Evolutionary conservation across 1,284 basidiomycete genomes (phyloP).

Genomic region (Ganoderma multipileum): DNA sequence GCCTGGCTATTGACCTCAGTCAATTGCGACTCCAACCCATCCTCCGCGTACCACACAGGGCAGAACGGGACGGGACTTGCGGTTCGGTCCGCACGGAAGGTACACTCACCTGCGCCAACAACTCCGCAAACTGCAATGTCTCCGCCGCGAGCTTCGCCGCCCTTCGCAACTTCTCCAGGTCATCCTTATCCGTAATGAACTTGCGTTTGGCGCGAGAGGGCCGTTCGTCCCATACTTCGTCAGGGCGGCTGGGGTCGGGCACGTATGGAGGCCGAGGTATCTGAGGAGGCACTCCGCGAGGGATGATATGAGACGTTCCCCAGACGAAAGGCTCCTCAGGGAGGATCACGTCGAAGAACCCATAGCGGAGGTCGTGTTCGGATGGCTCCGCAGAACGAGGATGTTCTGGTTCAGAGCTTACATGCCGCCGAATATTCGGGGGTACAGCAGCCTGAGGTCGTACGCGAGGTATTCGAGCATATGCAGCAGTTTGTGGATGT

Average conservation of each 20-base stretch:
- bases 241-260: slow-evolving; percentile 30
- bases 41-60: background rate
- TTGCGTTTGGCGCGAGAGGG: slow-evolving; percentile 42
- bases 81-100: too few species aligned
- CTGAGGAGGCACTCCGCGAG: slow-evolving; percentile 61
- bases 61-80: background rate
- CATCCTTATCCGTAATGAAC: slow-evolving; percentile 62
- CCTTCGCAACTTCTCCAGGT: slow-evolving; percentile 62
- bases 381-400: slow-evolving; percentile 11
- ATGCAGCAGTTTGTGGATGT: background rate
- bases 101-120: slow-evolving; percentile 60
- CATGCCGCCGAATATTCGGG: background rate
- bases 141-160: slow-evolving; percentile 69
- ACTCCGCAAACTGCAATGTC: slow-evolving; percentile 64
- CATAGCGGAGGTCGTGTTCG: slow-evolving; percentile 38
- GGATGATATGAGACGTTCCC: slow-evolving; percentile 67
- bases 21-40: background rate
- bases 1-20: background rate
- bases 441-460: background rate
- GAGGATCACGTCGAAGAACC: slow-evolving; percentile 67
- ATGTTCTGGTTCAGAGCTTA: background rate
- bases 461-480: background rate
- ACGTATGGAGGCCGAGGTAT: slow-evolving; percentile 73
- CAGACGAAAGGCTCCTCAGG: slow-evolving; percentile 70
- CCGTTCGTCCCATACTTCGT: slow-evolving; percentile 14